A percentile compares a stretch with the other conserved stretches of the same genome.
Evolutionary conservation across 768 basidiomycete genomes (phyloP).

Genomic region (Kwoniella dejecticola): DNA sequence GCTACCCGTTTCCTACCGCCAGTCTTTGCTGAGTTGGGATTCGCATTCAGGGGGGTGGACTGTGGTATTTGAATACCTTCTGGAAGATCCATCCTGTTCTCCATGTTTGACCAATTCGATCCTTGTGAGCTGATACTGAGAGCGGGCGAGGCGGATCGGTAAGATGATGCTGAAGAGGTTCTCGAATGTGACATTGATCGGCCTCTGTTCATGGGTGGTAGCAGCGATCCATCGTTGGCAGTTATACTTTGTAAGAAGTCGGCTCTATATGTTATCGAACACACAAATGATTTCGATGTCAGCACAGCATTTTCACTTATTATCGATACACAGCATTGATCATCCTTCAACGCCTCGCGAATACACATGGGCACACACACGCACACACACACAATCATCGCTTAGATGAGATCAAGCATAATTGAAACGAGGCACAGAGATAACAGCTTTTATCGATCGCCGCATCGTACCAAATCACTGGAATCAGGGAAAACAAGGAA

Average conservation of each 20-base stretch:
- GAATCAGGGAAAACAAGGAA: not conserved
- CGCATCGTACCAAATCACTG: too few species aligned
- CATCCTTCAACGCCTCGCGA: not conserved
- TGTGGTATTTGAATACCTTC: slow-evolving; percentile 21
- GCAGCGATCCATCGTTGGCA: slow-evolving; percentile 44
- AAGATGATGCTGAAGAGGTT: slow-evolving; percentile 45
- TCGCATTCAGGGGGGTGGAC: not conserved
- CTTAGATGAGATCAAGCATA: slow-evolving; percentile 1
- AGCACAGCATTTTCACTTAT: slow-evolving; percentile 12
- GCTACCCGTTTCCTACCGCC: slow-evolving; percentile 55
- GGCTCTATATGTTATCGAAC: slow-evolving; percentile 20
- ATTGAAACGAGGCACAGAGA: not conserved
- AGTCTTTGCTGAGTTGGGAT: slow-evolving; percentile 4
- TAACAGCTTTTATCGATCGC: not conserved
- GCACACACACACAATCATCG: slow-evolving; percentile 1
- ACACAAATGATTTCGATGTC: not conserved
- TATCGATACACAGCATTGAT: slow-evolving; percentile 2
- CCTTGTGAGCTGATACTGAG: slow-evolving; percentile 45
- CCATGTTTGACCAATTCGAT: slow-evolving; percentile 33
- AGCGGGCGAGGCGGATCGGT: slow-evolving; percentile 43
- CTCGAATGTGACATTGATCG: slow-evolving; percentile 40
- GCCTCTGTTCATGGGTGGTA: slow-evolving; percentile 38
- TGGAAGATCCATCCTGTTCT: slow-evolving; percentile 42
- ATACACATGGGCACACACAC: not conserved
- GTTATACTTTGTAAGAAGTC: slow-evolving; percentile 51